Percentiles rank a stretch among this genome's conserved stretches.
These are phyloP conservation scores for Solidago caesia DNA, from an alignment of 129 eudicot genomes.

Conservation along the genomic window DNA sequence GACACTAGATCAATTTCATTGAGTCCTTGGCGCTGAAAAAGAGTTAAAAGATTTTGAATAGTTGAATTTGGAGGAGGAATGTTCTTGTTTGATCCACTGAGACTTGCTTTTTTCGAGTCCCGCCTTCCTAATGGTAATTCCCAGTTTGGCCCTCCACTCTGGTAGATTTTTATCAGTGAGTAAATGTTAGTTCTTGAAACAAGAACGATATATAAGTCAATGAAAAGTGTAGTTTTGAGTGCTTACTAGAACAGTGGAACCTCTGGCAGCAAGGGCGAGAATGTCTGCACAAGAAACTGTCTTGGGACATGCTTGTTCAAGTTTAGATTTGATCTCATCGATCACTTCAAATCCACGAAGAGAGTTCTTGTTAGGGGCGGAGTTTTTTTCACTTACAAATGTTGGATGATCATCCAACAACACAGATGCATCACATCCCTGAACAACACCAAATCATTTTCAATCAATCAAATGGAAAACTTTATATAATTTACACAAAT, in stretches of 20 bases:
- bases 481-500: neutral
- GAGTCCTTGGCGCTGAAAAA: constrained; percentile 74
- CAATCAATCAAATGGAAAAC: neutral
- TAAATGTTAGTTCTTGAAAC: constrained; percentile 2
- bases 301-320: constrained; percentile 79
- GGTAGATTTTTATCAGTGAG: constrained; percentile 2
- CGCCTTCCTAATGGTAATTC: constrained; percentile 84
- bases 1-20: constrained; percentile 76
- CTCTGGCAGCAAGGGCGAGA: constrained; percentile 85
- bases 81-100: constrained; percentile 55
- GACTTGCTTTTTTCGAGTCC: constrained; percentile 79
- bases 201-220: constrained; percentile 1
- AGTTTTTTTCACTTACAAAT: constrained; percentile 70
- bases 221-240: constrained; percentile 1
- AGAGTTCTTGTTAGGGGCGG: constrained; percentile 81
- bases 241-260: constrained; percentile 76
- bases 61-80: constrained; percentile 91
- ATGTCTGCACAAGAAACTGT: constrained; percentile 95
- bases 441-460: neutral
- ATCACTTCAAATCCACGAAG: constrained; percentile 83
- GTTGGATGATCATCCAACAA: constrained; percentile 65
- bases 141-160: constrained; percentile 97
- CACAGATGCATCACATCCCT: constrained; percentile 98
- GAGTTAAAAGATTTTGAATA: constrained; percentile 49
- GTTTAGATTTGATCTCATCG: constrained; percentile 79